A percentile compares a stretch with the other conserved stretches of the same genome.
These are phyloP conservation scores for Chalaropsis thielavioides DNA, from an alignment of 2,329 filamentous ascomycete species.

Conservation along the genomic window DNA sequence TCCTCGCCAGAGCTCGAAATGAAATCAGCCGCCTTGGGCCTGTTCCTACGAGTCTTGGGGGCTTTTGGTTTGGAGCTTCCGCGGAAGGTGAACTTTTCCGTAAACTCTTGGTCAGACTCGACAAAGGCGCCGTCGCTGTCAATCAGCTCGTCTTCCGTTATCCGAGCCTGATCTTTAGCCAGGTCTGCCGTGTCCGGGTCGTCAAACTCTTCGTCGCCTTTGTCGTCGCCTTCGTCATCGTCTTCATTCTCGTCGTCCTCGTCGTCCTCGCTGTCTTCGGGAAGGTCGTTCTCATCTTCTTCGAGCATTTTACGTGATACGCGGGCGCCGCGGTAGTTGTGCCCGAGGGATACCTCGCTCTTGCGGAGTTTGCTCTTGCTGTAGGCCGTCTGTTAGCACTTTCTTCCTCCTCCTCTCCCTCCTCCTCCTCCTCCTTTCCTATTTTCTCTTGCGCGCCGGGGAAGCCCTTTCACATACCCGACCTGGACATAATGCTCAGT, in stretches of 20 bases:
- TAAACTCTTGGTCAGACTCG: slow-evolving; percentile 69
- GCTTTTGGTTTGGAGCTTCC: slow-evolving; percentile 40
- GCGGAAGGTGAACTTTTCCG: slow-evolving; percentile 55
- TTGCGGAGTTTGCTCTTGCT: slow-evolving; percentile 74
- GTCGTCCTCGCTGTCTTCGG: slow-evolving; percentile 32
- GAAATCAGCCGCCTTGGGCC: slow-evolving; percentile 42
- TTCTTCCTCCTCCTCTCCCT: too few species aligned
- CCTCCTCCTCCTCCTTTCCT: neutral
- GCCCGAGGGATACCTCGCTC: slow-evolving; percentile 56
- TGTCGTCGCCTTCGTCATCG: slow-evolving; percentile 32
- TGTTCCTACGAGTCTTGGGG: slow-evolving; percentile 25
- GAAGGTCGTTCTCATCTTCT: slow-evolving; percentile 32
- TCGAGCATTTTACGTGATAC: slow-evolving; percentile 57
- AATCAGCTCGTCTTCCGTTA: slow-evolving; percentile 45
- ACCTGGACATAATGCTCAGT: slow-evolving; percentile 80
- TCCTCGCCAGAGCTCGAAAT: slow-evolving; percentile 36
- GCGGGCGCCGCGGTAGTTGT: slow-evolving; percentile 63
- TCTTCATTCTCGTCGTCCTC: slow-evolving; percentile 33
- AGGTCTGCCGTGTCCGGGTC: slow-evolving; percentile 43
- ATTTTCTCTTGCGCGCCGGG: neutral
- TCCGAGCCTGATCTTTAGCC: slow-evolving; percentile 32
- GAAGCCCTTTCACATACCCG: slow-evolving; percentile 34
- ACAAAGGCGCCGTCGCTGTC: slow-evolving; percentile 58
- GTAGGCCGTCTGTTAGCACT: slow-evolving; percentile 7
- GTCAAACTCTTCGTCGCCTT: slow-evolving; percentile 38